phyloP scores from a whole-genome alignment of 2,329 filamentous ascomycete species.

The Apiospora arundinis region DNA sequence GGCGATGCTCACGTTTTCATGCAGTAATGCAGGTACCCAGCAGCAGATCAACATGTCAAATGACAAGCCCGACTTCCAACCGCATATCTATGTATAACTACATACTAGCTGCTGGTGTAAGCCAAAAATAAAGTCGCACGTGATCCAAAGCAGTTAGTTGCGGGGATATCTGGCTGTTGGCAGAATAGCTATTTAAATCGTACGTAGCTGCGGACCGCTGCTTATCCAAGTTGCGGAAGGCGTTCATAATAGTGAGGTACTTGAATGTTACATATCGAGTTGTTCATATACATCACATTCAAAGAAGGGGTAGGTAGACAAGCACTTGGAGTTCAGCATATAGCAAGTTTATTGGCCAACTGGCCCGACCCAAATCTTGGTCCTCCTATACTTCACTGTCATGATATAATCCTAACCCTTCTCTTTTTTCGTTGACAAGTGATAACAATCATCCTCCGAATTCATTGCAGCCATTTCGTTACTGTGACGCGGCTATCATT shows the following conservation, averaged over 20 bases:
- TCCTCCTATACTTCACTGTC: slow-evolving; percentile 7
- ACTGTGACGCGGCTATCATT: background rate
- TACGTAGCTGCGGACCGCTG: too few species aligned
- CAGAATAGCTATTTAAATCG: background rate
- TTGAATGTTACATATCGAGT: too few species aligned
- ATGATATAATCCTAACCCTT: background rate
- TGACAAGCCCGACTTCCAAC: background rate
- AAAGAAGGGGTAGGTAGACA: background rate
- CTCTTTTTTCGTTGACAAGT: background rate
- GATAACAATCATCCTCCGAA: background rate
- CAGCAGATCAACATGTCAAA: slow-evolving; percentile 4
- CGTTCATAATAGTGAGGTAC: background rate
- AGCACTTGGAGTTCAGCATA: background rate
- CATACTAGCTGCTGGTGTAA: background rate
- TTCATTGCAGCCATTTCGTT: background rate
- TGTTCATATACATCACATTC: background rate
- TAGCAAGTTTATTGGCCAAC: slow-evolving; percentile 16
- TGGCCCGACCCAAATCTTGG: background rate
- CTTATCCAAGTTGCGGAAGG: too few species aligned
- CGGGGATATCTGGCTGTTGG: background rate
- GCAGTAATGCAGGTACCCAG: slow-evolving; percentile 18
- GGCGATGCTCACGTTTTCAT: background rate
- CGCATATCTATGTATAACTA: background rate
- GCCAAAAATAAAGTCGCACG: background rate
- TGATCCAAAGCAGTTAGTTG: background rate